Percentiles rank a stretch among this genome's conserved stretches.
These are phyloP conservation scores for Pistacia vera DNA, from an alignment of 345 rosid genomes.

Conservation along the genomic window DNA sequence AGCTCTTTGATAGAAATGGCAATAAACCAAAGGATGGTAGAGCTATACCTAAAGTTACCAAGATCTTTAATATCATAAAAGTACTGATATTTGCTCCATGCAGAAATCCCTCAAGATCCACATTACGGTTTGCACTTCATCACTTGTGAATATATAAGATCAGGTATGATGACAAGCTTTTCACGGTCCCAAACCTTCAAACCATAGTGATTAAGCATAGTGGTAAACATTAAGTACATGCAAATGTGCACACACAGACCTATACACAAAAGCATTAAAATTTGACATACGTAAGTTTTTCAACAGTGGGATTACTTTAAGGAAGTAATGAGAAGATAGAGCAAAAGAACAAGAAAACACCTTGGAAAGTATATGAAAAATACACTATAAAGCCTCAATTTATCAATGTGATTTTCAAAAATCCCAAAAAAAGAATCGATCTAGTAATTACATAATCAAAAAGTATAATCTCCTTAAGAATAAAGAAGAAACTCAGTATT, in stretches of 20 bases:
- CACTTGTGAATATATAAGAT: conserved; percentile 91
- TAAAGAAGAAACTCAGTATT: neutral
- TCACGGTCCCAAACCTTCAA: conserved; percentile 96
- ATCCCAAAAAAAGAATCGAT: neutral
- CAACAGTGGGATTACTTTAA: neutral
- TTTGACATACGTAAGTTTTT: neutral
- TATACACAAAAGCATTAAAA: neutral
- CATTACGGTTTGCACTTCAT: conserved; percentile 93
- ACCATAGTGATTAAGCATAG: conserved; percentile 1
- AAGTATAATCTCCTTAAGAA: neutral
- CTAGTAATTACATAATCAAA: neutral
- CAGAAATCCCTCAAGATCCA: conserved; percentile 96
- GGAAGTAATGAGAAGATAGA: neutral
- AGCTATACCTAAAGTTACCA: conserved; percentile 71
- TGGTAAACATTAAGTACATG: neutral
- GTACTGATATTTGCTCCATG: conserved; percentile 79
- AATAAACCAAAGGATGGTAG: neutral
- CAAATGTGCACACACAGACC: neutral
- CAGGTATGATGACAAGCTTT: conserved; percentile 93
- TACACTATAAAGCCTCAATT: neutral
- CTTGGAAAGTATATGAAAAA: neutral
- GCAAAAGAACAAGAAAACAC: neutral
- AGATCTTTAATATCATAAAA: conserved; percentile 95
- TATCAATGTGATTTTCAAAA: neutral
- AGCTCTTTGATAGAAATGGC: neutral